A percentile compares a stretch with the other conserved stretches of the same genome.
These are phyloP conservation scores for Baudoinia panamericana DNA, from an alignment of 495 filamentous ascomycete genomes.

Conservation along the genomic window DNA sequence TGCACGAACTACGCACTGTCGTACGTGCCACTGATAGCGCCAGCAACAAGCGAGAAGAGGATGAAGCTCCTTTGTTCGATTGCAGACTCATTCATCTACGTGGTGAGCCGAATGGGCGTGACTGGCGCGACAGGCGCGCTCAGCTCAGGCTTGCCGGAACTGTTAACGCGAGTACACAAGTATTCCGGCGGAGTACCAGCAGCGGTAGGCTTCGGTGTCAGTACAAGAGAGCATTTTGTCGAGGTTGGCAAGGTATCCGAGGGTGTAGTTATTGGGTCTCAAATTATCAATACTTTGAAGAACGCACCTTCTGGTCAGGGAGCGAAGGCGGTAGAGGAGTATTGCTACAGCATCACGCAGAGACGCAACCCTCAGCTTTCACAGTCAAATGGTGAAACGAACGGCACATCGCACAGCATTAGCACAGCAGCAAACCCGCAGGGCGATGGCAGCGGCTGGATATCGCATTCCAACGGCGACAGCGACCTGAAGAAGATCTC, in stretches of 20 bases:
- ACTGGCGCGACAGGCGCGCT: conserved; percentile 79
- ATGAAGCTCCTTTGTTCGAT: conserved; percentile 95
- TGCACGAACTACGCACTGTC: conserved; percentile 65
- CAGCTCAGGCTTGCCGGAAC: conserved; percentile 62
- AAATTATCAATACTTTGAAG: conserved; percentile 71
- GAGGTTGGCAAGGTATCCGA: conserved; percentile 73
- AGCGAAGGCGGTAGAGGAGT: conserved; percentile 68
- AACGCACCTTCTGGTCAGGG: conserved; percentile 56
- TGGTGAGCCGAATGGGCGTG: conserved; percentile 94
- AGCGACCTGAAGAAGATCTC: conserved; percentile 17
- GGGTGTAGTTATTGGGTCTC: conserved; percentile 93
- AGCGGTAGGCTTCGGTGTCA: conserved; percentile 90
- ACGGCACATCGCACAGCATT: conserved; percentile 33
- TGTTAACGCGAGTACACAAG: conserved; percentile 75
- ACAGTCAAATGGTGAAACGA: conserved; percentile 26
- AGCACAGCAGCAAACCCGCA: conserved; percentile 40
- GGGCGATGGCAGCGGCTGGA: conserved; percentile 26
- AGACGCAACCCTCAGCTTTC: conserved; percentile 22
- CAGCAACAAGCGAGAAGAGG: conserved; percentile 77
- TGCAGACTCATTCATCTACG: conserved; percentile 98
- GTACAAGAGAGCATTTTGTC: conserved; percentile 86
- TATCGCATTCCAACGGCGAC: conserved; percentile 13
- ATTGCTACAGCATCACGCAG: conserved; percentile 72
- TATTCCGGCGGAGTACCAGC: conserved; percentile 83
- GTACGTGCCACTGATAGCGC: conserved; percentile 90